These are phyloP conservation scores for Smallanthus sonchifolius DNA, from an alignment of 129 eudicot species.

Conservation along the genomic window DNA sequence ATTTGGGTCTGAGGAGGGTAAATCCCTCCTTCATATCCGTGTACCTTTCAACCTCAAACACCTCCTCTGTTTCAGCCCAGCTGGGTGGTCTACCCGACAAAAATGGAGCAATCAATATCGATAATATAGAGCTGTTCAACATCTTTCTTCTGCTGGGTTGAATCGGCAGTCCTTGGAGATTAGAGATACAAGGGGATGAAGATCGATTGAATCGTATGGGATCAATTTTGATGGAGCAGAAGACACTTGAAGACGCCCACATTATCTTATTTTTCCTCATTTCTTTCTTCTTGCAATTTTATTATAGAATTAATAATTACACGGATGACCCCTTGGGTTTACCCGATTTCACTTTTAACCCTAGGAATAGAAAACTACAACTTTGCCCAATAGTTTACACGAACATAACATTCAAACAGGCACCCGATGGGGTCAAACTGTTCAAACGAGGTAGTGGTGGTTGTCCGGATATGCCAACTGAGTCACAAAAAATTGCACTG, in stretches of 20 bases:
- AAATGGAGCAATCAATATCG: slow-evolving; percentile 25
- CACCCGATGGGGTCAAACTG: too few species aligned
- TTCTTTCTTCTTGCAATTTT: too few species aligned
- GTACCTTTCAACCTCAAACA: slow-evolving; percentile 48
- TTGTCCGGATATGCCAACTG: too few species aligned
- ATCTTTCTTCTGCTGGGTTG: slow-evolving; percentile 35
- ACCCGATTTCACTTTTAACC: too few species aligned
- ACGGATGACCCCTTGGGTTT: too few species aligned
- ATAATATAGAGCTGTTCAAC: slow-evolving; percentile 35
- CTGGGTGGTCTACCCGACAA: slow-evolving; percentile 3
- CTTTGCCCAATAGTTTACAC: too few species aligned
- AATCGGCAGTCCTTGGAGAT: background rate
- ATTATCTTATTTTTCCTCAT: too few species aligned
- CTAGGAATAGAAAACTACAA: too few species aligned
- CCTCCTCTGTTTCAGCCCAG: slow-evolving; percentile 34
- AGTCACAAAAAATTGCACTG: too few species aligned
- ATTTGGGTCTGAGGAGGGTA: slow-evolving; percentile 70
- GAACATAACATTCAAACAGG: too few species aligned
- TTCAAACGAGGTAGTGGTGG: too few species aligned
- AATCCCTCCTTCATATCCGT: slow-evolving; percentile 66
- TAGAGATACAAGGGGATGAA: background rate
- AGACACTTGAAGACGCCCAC: background rate
- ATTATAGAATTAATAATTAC: too few species aligned
- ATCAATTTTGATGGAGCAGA: slow-evolving; percentile 4
- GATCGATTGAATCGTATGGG: background rate